Percentiles rank a stretch among this genome's conserved stretches.
Evolutionary conservation across 768 basidiomycete species (phyloP).

Genomic region (Sporobolomyces pararoseus): DNA sequence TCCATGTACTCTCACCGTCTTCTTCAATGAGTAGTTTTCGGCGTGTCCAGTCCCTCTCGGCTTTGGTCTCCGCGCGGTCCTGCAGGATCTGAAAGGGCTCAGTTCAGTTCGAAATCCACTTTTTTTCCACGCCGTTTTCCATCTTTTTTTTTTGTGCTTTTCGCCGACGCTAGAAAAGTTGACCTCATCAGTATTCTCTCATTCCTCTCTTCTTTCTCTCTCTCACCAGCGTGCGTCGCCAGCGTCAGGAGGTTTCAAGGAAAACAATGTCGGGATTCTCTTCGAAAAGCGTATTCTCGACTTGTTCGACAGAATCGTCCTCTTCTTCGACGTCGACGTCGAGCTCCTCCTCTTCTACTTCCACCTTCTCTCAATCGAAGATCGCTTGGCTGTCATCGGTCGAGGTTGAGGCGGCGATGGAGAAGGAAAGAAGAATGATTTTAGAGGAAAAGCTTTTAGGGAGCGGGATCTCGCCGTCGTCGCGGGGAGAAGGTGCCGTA

Average conservation of each 20-base stretch:
- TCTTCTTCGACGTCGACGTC: constrained; percentile 5
- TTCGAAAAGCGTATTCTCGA: constrained; percentile 3
- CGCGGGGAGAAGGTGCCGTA: background rate
- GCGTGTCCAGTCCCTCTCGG: too few relatives aligned
- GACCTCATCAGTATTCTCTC: background rate
- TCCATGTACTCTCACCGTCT: too few relatives aligned
- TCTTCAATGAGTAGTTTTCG: too few relatives aligned
- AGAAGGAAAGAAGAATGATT: background rate
- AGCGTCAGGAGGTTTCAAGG: background rate
- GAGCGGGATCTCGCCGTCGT: too few relatives aligned
- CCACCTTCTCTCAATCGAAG: constrained; percentile 8
- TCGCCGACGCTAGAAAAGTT: too few relatives aligned
- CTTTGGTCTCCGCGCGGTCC: too few relatives aligned
- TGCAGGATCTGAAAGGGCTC: too few relatives aligned
- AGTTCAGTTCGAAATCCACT: too few relatives aligned
- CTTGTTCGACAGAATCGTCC: constrained; percentile 7
- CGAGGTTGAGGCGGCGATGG: background rate
- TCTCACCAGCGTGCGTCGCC: background rate
- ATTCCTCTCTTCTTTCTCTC: background rate
- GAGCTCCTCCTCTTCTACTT: background rate
- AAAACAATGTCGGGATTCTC: constrained; percentile 7
- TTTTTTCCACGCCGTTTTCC: too few relatives aligned
- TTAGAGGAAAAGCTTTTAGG: background rate
- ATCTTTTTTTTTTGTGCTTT: too few relatives aligned
- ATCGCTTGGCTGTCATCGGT: constrained; percentile 7